A percentile compares a stretch with the other conserved stretches of the same genome.
These are phyloP conservation scores for Fonsecaea nubica DNA, from an alignment of 2,329 filamentous ascomycete genomes.

Conservation along the genomic window DNA sequence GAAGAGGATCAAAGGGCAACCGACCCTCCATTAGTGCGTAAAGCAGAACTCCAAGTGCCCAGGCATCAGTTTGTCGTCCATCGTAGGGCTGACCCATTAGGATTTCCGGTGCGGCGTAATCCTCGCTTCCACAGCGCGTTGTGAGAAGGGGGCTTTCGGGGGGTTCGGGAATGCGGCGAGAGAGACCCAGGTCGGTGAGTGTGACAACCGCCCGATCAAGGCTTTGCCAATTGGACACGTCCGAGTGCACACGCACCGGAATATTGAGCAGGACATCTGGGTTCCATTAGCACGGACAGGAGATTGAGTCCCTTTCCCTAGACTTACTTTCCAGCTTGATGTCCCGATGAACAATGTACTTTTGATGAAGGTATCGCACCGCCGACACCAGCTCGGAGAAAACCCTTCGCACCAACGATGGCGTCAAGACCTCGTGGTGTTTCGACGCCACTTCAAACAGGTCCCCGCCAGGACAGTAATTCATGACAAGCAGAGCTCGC, in stretches of 20 bases:
- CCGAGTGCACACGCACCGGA: conserved; percentile 69
- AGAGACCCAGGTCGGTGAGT: conserved; percentile 89
- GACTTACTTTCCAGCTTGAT: conserved; percentile 95
- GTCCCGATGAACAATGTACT: conserved; percentile 91
- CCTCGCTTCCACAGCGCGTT: conserved; percentile 92
- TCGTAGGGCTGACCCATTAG: conserved; percentile 95
- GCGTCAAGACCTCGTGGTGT: conserved; percentile 70
- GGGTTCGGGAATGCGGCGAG: conserved; percentile 74
- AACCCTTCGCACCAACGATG: conserved; percentile 77
- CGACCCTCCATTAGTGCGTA: conserved; percentile 94
- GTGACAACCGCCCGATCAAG: conserved; percentile 86
- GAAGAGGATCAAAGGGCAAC: conserved; percentile 88
- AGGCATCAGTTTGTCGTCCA: conserved; percentile 87
- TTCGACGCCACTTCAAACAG: conserved; percentile 88
- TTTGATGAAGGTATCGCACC: conserved; percentile 81
- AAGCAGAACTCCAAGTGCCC: conserved; percentile 90
- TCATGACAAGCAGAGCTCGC: conserved; percentile 82
- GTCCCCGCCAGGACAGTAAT: conserved; percentile 92
- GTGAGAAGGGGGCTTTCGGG: conserved; percentile 85
- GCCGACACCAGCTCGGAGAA: conserved; percentile 89
- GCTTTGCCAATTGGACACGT: conserved; percentile 70
- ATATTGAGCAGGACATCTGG: conserved; percentile 91
- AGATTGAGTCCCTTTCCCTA: conserved; percentile 12
- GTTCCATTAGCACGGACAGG: conserved; percentile 31
- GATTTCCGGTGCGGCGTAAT: conserved; percentile 96